Conservation (phyloP, 73 alveolate genomes). For the Paramecium bursaria region DNA sequence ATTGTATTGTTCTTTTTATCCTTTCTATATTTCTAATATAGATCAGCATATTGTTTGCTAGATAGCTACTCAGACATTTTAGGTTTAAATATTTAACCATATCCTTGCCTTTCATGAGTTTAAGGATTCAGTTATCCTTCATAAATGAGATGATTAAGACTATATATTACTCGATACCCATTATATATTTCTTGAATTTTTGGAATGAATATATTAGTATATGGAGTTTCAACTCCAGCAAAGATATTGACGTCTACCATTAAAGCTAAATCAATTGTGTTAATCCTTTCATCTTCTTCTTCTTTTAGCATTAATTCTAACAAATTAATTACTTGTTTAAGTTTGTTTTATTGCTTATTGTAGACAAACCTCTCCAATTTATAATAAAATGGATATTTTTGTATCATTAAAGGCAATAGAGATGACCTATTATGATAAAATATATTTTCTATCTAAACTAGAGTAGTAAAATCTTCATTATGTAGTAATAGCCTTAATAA, state of each 20-base stretch:
- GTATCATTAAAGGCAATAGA: background rate
- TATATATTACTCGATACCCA: conserved; percentile 1
- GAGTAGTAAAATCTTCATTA: background rate
- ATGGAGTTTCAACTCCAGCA: conserved; percentile 15
- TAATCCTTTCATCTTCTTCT: conserved; percentile 25
- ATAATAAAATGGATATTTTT: conserved; percentile 5
- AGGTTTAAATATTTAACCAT: conserved; percentile 19
- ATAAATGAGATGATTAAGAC: conserved; percentile 6
- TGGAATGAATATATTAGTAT: background rate
- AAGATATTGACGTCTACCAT: background rate
- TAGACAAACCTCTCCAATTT: background rate
- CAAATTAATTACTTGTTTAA: background rate
- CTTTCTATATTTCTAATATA: background rate
- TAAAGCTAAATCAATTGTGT: background rate
- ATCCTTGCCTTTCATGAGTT: conserved; percentile 18
- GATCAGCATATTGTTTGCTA: conserved; percentile 3
- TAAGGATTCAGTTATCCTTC: background rate
- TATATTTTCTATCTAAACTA: background rate
- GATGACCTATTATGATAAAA: conserved; percentile 12
- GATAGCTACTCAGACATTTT: no score
- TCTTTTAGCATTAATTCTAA: conserved; percentile 6
- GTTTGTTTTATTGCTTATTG: background rate
- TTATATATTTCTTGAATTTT: background rate
- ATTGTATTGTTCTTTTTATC: conserved; percentile 25
- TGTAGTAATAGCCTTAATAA: conserved; percentile 25